phyloP scores from a whole-genome alignment of 192 early-diverging fungal genomes.

The Gaertneriomyces sp. region DNA sequence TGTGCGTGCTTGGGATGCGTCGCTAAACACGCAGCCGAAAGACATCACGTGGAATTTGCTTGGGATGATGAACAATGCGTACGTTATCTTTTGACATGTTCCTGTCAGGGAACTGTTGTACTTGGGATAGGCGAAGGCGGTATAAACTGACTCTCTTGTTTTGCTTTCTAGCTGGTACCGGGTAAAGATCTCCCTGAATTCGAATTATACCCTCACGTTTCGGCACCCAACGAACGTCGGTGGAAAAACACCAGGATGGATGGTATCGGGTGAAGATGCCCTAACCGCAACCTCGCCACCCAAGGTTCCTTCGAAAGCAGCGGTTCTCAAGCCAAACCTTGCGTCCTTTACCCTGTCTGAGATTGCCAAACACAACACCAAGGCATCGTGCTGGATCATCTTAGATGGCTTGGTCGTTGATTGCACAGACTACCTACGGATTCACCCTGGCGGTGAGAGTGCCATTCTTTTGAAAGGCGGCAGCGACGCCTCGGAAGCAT shows the following conservation, averaged over 20 bases:
- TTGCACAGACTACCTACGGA: slow-evolving; percentile 64
- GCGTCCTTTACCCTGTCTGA: too few relatives aligned
- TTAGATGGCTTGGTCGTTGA: slow-evolving; percentile 56
- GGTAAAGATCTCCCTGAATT: neutral
- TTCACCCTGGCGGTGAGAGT: slow-evolving; percentile 79
- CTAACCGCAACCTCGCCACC: neutral
- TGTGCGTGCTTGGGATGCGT: slow-evolving; percentile 62
- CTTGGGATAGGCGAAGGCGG: too few relatives aligned
- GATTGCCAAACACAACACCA: slow-evolving; percentile 42
- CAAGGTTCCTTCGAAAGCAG: too few relatives aligned
- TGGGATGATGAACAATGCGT: slow-evolving; percentile 73
- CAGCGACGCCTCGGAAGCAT: slow-evolving; percentile 69
- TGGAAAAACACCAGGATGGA: neutral
- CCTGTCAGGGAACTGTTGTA: too few relatives aligned
- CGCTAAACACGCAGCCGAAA: slow-evolving; percentile 57
- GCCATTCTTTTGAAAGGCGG: slow-evolving; percentile 70
- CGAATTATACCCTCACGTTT: neutral
- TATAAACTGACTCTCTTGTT: too few relatives aligned
- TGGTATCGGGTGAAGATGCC: neutral
- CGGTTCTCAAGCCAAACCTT: too few relatives aligned
- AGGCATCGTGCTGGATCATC: slow-evolving; percentile 50
- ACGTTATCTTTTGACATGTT: too few relatives aligned
- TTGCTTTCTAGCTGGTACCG: too few relatives aligned
- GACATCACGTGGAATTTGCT: slow-evolving; percentile 66
- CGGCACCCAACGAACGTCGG: neutral